A percentile compares a stretch with the other conserved stretches of the same genome.
These are phyloP conservation scores for Uncinocarpus reesii DNA, from an alignment of 2,329 filamentous ascomycete genomes.

Conservation along the genomic window DNA sequence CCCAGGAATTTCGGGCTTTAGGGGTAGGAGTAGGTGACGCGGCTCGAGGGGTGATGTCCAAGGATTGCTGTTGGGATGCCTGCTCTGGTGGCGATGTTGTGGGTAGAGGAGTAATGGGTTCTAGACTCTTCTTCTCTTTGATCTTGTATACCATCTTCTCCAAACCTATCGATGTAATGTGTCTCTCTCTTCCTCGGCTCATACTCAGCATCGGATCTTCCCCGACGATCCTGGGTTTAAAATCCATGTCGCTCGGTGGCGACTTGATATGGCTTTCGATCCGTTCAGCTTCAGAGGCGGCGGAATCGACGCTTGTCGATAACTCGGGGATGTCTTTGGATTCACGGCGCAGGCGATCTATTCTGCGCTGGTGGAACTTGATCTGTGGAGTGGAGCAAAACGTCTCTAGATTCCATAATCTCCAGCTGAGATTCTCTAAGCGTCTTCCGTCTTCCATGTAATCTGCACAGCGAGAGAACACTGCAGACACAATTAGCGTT, in stretches of 20 bases:
- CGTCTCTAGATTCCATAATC: slow-evolving; percentile 86
- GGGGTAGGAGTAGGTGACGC: slow-evolving; percentile 34
- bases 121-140: slow-evolving; percentile 66
- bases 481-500: slow-evolving; percentile 37
- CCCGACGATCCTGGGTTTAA: slow-evolving; percentile 43
- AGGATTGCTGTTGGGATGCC: slow-evolving; percentile 24
- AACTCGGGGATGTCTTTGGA: slow-evolving; percentile 57
- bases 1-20: slow-evolving; percentile 20
- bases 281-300: slow-evolving; percentile 48
- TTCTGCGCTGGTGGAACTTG: slow-evolving; percentile 4
- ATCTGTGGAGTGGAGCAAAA: slow-evolving; percentile 63
- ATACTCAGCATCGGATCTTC: slow-evolving; percentile 49
- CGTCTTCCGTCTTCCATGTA: slow-evolving; percentile 86
- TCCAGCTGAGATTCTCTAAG: slow-evolving; percentile 91
- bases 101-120: slow-evolving; percentile 40
- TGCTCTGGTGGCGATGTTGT: slow-evolving; percentile 26
- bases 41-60: slow-evolving; percentile 37
- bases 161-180: slow-evolving; percentile 84
- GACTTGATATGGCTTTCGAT: slow-evolving; percentile 49
- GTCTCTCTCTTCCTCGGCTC: slow-evolving; percentile 65
- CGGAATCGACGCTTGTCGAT: slow-evolving; percentile 66
- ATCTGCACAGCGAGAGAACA: slow-evolving; percentile 89
- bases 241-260: slow-evolving; percentile 57
- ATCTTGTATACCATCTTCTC: slow-evolving; percentile 92
- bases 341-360: slow-evolving; percentile 25